Base-by-base conservation (phyloP, 768 basidiomycete species). In the Pholiota microspora region DNA sequence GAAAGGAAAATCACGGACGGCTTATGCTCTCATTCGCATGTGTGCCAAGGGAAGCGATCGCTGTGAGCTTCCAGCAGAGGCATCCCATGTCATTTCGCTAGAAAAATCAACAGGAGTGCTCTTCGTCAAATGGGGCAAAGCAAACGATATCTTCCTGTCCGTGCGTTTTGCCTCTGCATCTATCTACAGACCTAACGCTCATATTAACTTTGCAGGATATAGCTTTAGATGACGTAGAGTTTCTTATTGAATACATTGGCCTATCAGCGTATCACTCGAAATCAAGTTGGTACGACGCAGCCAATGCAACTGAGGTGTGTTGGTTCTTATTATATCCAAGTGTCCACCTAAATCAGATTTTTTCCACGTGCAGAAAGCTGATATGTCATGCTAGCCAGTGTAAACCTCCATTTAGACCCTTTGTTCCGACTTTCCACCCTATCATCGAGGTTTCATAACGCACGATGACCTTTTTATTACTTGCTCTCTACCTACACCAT, bases 91-190 rank as follows among this genome's bases (percentile, higher is more conserved):
- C 45, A 50, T 34, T 16, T 46, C 36, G 25, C 28, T 59, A 25
- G 32, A 59, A 16, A 48, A 38, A 50, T 50, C 18, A 27, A 23
- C 45, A n/a, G 29, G 15, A 31, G 34, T 23, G 25, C 13, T 12
- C 48, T 38, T 21, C 23, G 25, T 31, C 46, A 59, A 54, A 59
- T 56, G 58, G 58, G 55, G 51, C 10, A 56, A 56, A 15, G 34
- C 29, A 18, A 45, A 44, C 28, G 45, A 31, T 53, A 16, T 36
- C 6, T 29, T 53, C 36, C 47, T 36, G 25, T 7, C 32, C 47
- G 51, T 51, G 35, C 31, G 51, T 51, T 51, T 42, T 36, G 32
- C 28, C 28, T 34, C 25, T 51, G 51, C 28, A 51, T 42, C 49
- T 18, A 21, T 40, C 21, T 51, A 48, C 40, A 32, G 32, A 49